Evolutionary conservation across 2,329 filamentous ascomycete genomes (phyloP).

Genomic region (Ilyonectria destructans): DNA sequence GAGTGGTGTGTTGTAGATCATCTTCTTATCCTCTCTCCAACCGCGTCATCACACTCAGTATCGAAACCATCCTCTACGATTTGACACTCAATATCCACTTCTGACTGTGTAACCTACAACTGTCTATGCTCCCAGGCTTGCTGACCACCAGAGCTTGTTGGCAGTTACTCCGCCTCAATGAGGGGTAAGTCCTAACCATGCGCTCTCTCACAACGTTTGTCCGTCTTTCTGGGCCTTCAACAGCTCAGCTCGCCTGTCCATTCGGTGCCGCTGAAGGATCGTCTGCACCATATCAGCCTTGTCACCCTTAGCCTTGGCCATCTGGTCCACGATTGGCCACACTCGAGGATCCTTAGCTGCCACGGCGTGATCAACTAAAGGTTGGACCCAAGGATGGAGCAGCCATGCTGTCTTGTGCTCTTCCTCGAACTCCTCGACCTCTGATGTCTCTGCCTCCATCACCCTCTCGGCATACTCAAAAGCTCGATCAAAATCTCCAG

Average conservation of each 20-base stretch:
- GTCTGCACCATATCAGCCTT: constrained; percentile 42
- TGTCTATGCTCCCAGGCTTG: background rate
- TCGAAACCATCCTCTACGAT: background rate
- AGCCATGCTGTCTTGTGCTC: constrained; percentile 26
- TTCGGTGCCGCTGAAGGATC: constrained; percentile 47
- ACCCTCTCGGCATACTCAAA: constrained; percentile 51
- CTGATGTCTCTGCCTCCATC: constrained; percentile 12
- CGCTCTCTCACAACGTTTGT: background rate
- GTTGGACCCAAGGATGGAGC: constrained; percentile 48
- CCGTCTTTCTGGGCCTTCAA: constrained; percentile 19
- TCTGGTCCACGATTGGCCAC: constrained; percentile 53
- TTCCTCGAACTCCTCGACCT: background rate
- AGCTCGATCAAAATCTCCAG: constrained; percentile 53
- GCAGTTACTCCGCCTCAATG: background rate
- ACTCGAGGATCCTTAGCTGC: constrained; percentile 52
- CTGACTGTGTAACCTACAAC: constrained; percentile 1
- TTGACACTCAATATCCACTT: background rate
- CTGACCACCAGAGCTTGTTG: constrained; percentile 28
- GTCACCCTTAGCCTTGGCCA: constrained; percentile 42
- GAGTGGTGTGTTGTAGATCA: background rate
- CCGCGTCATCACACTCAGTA: background rate
- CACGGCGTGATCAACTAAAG: constrained; percentile 49
- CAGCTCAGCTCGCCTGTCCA: constrained; percentile 38
- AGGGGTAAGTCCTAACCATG: background rate
- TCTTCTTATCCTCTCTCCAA: background rate